These are phyloP conservation scores for Alternaria angustiovoidea DNA, from an alignment of 2,329 filamentous ascomycete genomes.

Conservation along the genomic window DNA sequence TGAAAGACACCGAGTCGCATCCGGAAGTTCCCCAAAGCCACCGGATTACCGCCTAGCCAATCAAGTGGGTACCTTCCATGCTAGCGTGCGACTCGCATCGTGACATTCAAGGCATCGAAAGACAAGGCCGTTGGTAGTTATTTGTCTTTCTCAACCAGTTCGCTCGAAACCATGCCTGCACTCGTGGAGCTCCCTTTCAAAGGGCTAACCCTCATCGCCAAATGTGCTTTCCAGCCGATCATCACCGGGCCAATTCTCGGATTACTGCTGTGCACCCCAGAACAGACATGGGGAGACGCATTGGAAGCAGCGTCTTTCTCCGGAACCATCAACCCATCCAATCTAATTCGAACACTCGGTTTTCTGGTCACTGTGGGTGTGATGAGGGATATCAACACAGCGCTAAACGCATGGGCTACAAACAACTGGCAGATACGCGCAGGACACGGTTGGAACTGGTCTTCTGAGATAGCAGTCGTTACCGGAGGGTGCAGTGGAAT, in stretches of 20 bases:
- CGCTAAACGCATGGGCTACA: constrained; percentile 13
- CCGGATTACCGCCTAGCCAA: background rate
- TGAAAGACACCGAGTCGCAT: background rate
- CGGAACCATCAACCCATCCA: background rate
- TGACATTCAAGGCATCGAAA: background rate
- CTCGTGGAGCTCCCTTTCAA: background rate
- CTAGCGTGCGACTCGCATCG: background rate
- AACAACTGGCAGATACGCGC: constrained; percentile 14
- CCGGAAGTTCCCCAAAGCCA: background rate
- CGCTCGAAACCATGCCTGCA: background rate
- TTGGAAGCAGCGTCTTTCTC: background rate
- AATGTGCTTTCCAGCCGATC: constrained; percentile 6
- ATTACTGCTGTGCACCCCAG: constrained; percentile 5
- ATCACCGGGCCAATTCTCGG: constrained; percentile 5
- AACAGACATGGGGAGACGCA: background rate
- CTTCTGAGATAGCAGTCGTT: constrained; percentile 23
- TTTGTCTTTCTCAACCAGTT: background rate
- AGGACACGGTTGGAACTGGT: constrained; percentile 21
- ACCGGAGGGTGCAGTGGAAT: constrained; percentile 29
- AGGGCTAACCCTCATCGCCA: background rate
- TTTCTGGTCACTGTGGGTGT: constrained; percentile 5
- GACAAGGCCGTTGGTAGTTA: background rate
- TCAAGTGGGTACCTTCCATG: background rate
- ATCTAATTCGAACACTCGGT: background rate
- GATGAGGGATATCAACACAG: constrained; percentile 3